Percentiles rank a stretch among this genome's conserved stretches.
Evolutionary conservation across 495 filamentous ascomycete genomes (phyloP).

Genomic region (Penicillium robsamsonii): DNA sequence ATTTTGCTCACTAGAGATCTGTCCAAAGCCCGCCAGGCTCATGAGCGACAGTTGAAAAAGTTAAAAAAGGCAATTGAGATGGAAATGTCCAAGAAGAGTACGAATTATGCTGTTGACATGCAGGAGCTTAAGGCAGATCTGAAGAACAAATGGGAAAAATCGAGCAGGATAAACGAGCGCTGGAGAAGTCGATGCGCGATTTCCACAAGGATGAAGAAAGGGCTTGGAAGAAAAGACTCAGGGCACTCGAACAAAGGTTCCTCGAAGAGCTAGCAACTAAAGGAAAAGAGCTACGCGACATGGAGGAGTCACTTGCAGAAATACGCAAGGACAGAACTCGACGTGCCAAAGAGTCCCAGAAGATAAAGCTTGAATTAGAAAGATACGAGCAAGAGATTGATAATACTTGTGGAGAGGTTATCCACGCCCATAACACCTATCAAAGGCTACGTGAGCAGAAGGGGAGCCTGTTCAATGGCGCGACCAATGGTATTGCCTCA

Average conservation of each 20-base stretch:
- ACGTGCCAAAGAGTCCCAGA: not conserved
- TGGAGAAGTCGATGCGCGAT: slow-evolving; percentile 6
- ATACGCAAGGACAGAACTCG: not conserved
- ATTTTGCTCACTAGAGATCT: slow-evolving; percentile 5
- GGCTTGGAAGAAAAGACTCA: not conserved
- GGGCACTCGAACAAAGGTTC: not conserved
- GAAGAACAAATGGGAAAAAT: not conserved
- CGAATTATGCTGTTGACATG: not conserved
- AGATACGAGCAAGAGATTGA: not conserved
- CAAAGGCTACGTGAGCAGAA: not conserved
- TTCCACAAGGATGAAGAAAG: not conserved
- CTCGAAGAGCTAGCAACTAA: not conserved
- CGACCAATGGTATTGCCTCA: not conserved
- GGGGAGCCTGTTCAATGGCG: not conserved
- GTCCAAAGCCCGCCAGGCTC: not conserved
- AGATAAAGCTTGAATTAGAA: not conserved
- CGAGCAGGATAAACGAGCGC: not conserved
- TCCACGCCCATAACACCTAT: not conserved
- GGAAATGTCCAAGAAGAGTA: not conserved
- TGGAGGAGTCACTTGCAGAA: slow-evolving; percentile 2
- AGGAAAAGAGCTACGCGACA: slow-evolving; percentile 3
- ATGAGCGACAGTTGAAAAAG: not conserved
- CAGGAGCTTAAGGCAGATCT: slow-evolving; percentile 5
- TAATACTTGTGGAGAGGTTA: not conserved
- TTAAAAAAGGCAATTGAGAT: not conserved